Conservation (phyloP, 305 asterid species). For the Fraxinus albicans region DNA sequence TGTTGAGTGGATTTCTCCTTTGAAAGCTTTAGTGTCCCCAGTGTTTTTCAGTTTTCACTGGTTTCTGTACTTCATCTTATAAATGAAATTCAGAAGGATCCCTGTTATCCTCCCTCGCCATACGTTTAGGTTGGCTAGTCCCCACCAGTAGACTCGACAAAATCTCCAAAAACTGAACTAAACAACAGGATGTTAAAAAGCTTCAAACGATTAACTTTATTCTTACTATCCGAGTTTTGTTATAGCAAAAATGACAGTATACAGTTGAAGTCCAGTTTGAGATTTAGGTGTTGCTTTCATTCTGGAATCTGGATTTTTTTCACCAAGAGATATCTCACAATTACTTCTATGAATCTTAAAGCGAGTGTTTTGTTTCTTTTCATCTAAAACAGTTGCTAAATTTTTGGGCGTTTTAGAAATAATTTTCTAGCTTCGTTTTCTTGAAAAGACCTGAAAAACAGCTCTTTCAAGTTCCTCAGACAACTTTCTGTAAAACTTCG, state of each 20-base stretch:
- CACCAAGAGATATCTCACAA: not conserved
- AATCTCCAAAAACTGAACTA: not conserved
- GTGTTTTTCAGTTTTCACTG: not conserved
- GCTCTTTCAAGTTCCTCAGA: not conserved
- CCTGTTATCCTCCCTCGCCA: not conserved
- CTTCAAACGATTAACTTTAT: not conserved
- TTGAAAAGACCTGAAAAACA: not conserved
- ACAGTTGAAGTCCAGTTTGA: constrained; percentile 11
- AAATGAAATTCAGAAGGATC: not conserved
- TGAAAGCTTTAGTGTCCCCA: not conserved
- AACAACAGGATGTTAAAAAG: not conserved
- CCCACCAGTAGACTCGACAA: not conserved
- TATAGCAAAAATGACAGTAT: constrained; percentile 22
- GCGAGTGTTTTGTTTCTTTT: not conserved
- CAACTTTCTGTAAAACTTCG: not conserved
- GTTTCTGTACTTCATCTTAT: not conserved
- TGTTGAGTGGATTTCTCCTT: not conserved
- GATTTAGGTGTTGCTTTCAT: constrained; percentile 18
- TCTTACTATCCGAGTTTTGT: constrained; percentile 2
- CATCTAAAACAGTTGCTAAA: not conserved
- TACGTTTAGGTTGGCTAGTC: not conserved
- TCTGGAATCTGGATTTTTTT: not conserved
- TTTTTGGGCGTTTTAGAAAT: not conserved
- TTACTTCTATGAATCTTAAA: not conserved
- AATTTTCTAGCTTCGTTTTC: not conserved